Percentiles rank a stretch among this genome's conserved stretches.
These are phyloP conservation scores for Nissolia schottii DNA, from an alignment of 306 rosid species.

Conservation along the genomic window DNA sequence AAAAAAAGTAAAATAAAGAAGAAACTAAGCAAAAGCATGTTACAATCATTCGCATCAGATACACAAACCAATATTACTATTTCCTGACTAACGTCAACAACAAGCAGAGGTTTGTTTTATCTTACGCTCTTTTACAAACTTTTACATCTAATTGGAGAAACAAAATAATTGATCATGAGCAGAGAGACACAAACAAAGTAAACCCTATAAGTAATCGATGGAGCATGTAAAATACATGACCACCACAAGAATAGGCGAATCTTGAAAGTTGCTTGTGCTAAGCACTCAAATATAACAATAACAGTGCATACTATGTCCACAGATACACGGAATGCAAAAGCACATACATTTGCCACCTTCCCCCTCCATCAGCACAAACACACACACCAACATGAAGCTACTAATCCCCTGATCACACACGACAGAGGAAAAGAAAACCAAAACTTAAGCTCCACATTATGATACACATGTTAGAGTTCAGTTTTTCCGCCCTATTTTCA, in stretches of 20 bases:
- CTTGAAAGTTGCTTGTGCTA: background rate
- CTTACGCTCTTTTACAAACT: too few relatives aligned
- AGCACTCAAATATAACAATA: background rate
- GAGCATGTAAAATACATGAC: background rate
- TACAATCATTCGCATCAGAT: background rate
- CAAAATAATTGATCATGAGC: background rate
- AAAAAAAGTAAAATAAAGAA: background rate
- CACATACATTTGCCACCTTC: background rate
- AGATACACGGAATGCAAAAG: constrained; percentile 18
- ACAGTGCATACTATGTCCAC: background rate
- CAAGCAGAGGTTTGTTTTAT: background rate
- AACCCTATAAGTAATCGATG: background rate
- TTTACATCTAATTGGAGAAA: background rate
- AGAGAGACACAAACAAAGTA: background rate
- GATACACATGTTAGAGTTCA: too few relatives aligned
- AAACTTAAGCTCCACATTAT: too few relatives aligned
- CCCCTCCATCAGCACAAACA: background rate
- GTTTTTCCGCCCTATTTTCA: too few relatives aligned
- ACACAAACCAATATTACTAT: background rate
- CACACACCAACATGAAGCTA: background rate
- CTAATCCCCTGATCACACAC: too few relatives aligned
- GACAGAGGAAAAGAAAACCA: too few relatives aligned
- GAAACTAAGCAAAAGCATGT: constrained; percentile 11
- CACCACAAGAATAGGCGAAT: background rate
- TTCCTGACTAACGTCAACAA: background rate